Evolutionary conservation across 352 stramenopile species (phyloP).

Genomic region (Phytopythium boreale): DNA sequence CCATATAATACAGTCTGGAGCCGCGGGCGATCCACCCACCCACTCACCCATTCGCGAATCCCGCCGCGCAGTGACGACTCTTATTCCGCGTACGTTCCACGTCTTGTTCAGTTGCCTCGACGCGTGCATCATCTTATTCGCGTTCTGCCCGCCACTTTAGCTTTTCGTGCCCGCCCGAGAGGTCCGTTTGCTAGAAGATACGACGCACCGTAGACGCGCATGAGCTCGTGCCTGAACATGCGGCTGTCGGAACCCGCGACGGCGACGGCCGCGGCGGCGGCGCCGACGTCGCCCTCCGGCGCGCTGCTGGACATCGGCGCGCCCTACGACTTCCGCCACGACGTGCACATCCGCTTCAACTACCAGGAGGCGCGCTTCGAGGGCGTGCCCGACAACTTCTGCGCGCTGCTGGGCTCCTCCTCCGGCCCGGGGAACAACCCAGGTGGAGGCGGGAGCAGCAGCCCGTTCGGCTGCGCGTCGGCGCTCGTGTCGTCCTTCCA

Average conservation of each 20-base stretch:
- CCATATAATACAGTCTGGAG: too few relatives aligned
- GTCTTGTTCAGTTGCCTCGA: too few relatives aligned
- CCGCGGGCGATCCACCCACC: too few relatives aligned
- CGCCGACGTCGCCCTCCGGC: slow-evolving; percentile 13
- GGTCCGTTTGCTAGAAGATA: too few relatives aligned
- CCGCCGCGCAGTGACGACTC: too few relatives aligned
- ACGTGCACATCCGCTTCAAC: slow-evolving; percentile 88
- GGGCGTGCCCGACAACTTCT: slow-evolving; percentile 78
- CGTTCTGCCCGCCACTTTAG: too few relatives aligned
- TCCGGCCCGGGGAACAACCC: neutral
- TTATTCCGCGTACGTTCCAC: too few relatives aligned
- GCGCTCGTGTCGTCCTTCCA: neutral
- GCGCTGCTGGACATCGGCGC: slow-evolving; percentile 63
- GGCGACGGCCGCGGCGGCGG: slow-evolving; percentile 21
- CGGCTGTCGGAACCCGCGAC: slow-evolving; percentile 22
- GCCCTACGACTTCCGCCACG: slow-evolving; percentile 75
- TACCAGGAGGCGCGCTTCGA: slow-evolving; percentile 84
- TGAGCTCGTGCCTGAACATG: slow-evolving; percentile 39
- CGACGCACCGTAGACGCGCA: too few relatives aligned
- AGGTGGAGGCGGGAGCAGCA: neutral
- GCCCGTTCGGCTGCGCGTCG: slow-evolving; percentile 10
- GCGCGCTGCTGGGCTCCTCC: slow-evolving; percentile 29
- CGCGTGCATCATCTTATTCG: too few relatives aligned
- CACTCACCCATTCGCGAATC: too few relatives aligned
- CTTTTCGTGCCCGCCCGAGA: too few relatives aligned